Base-by-base conservation (phyloP, 495 filamentous ascomycete genomes). In the Hyaloscypha hepaticicola region DNA sequence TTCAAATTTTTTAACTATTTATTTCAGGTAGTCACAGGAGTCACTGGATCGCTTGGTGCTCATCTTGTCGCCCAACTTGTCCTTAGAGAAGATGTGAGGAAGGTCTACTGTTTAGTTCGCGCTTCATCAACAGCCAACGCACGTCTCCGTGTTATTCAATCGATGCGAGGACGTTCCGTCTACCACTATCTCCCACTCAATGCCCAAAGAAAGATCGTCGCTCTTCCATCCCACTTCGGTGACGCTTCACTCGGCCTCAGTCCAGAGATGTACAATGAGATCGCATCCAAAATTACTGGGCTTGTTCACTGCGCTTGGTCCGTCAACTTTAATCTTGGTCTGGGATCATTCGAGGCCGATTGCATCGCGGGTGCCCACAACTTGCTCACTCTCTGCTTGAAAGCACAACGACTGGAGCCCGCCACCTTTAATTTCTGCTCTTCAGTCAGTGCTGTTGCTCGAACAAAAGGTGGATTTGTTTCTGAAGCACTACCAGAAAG, bases 81-180 rank as follows among this genome's bases (percentile, higher is more conserved):
- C 38, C 16, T 45, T 16, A 8, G 38, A 8, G 38, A 45, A 19
- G 38, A 45, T 16, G 38, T 45, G 1, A 34, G 2, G 7, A 45
- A 34, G 48, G 38, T 50, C 5, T 84, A 82, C 71, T 85, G 82
- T 55, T 74, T 87, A 19, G 80, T 83, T 12, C 78, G 84, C 5
- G 79, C 74, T 16, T 68, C 50, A 16, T 62, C 38, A 64, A 71
- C 75, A 51, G 9, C 5, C 38, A 45, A 19, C 19, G 38, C 38
- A 45, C 38, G 38, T 16, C 38, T 45, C 16, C 38, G 38, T 16
- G 38, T 45, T 16, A 45, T 45, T 11, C 38, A 16, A 1, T 45
- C 38, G 16, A 16, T 45, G 38, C 9, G 38, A 45, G 38, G 19
- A 16, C 38, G 38, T 3, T 45, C 38, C 12, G 38, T 45, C 12